Base-by-base conservation (phyloP, 139 green algal genomes). In the Haematococcus lacustris region DNA sequence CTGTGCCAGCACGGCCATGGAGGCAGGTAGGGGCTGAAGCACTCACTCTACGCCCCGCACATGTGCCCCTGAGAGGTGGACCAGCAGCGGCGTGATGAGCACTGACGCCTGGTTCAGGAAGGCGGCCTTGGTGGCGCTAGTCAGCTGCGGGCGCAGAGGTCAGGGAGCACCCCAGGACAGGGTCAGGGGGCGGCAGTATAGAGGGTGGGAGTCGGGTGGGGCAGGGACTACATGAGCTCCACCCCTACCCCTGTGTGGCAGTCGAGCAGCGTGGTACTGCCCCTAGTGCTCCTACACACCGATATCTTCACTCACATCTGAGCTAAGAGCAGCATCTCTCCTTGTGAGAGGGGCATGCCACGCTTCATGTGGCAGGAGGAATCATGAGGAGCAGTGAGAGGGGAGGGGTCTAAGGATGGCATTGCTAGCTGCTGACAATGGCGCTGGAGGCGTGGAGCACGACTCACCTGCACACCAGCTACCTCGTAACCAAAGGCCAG, bases 71-170 rank as follows among this genome's bases (percentile, higher is more conserved):
- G 65, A 73, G 6, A 73, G 33, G 51, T 78, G 51, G 26, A 78
- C 73, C 32, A 78, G 65, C 35, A 78, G 47, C 50, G 73, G 73
- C n/a, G 73, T 78, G 64, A 78, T 78, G 47, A 78, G 73, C 47
- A 78, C 66, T 13, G 73, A 72, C 28, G 61, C 65, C n/a, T 78
- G 73, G 65, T 78, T 73, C 35, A 78, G 64, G 73, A 78, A 78
- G 5, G 73, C 64, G 2, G 62, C 51, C 73, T 78, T 72, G 28
- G 73, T 76, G 7, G 71, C 71, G 61, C 71, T 76, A 13, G 65
- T 71, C 13, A 76, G 62, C 71, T 76, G 70, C 68, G 26, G 13
- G 4, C 17, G 26, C 53, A 26, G 23, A 64, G 47, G 13, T 28
- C 47, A 57, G 13, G 21, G 21, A 57, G 13, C 13, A 13, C 21